Evolutionary conservation across 768 basidiomycete genomes (phyloP), one percentile per base, ranked within the genome.

Genomic region (Termitomyces sp.): DNA sequence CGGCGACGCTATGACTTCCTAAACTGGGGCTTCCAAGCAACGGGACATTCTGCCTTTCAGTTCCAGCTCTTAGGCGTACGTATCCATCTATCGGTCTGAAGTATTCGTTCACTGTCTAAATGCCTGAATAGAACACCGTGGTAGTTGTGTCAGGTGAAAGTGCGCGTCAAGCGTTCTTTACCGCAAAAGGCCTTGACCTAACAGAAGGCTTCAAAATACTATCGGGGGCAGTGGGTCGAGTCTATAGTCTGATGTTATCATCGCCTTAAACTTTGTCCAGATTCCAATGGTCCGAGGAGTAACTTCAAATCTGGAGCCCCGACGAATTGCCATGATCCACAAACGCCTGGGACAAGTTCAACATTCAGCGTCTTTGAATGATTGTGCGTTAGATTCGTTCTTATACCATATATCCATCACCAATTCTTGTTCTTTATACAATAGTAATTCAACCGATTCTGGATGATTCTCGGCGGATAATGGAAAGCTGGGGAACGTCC

Each of bases 141-240:
- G 79, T 92, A 56, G 89, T 88, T 38, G 82, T 92, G 44, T 91
- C 90, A 44, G 91, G 90, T 56, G 88, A 90, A 69, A 79, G 77
- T 38, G 90, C 84, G 16, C 79, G 90, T 59, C 81, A 83, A 58
- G 79, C 84, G 3, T 91, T 91, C 74, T 89, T 91, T 67, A 80
- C 81, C 3, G 84, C 87, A 59, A 86, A 84, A 73, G 82, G 82
- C 22, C 83, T 92, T 63, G 89, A 91, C 72, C 81, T 92, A 55
- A 87, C 85, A 45, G 89, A 90, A 76, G 90, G 89, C 6, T 92
- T 90, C 79, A 89, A 86, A 68, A 83, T 90, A 68, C 80, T 92
- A 63, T 89, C 88, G 54, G 90, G 90, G 55, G 89, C 88, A 58
- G 90, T 91, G 71, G 65, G 88, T 83, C 33, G 56, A 42, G 61